Percentiles rank a stretch among this genome's conserved stretches.
These are phyloP conservation scores for Spathaspora girioi DNA, from an alignment of 805 yeast species.

Conservation along the genomic window DNA sequence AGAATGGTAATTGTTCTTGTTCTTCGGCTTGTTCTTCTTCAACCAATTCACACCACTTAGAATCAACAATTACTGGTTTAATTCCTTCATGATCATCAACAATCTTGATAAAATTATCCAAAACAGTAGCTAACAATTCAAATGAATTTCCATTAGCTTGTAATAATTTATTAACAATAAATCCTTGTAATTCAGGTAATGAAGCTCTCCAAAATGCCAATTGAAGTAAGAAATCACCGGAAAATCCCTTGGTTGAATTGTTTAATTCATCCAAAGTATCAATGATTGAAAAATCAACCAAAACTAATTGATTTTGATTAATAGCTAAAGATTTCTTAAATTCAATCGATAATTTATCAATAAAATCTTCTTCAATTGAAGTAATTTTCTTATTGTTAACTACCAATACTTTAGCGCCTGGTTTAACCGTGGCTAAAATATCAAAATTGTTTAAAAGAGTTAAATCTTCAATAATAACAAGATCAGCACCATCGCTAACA, in stretches of 20 bases:
- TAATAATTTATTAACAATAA: slow-evolving; percentile 71
- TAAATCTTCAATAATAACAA: slow-evolving; percentile 61
- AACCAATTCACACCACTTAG: slow-evolving; percentile 35
- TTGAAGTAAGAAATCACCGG: slow-evolving; percentile 70
- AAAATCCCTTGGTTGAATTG: slow-evolving; percentile 68
- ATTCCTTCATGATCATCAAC: slow-evolving; percentile 44
- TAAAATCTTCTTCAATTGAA: slow-evolving; percentile 41
- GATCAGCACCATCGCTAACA: slow-evolving; percentile 55
- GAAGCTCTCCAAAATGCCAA: slow-evolving; percentile 76
- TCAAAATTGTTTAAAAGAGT: slow-evolving; percentile 55
- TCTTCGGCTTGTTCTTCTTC: slow-evolving; percentile 29
- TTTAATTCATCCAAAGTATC: slow-evolving; percentile 54
- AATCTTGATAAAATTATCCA: slow-evolving; percentile 61
- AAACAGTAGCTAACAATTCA: slow-evolving; percentile 71
- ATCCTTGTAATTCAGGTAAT: slow-evolving; percentile 58
- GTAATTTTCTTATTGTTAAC: slow-evolving; percentile 27
- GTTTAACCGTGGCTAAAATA: slow-evolving; percentile 55
- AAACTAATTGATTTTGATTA: slow-evolving; percentile 49
- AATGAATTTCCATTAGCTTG: slow-evolving; percentile 80
- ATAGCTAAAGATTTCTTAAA: slow-evolving; percentile 51
- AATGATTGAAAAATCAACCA: slow-evolving; percentile 59
- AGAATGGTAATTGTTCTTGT: slow-evolving; percentile 39
- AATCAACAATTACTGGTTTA: slow-evolving; percentile 29
- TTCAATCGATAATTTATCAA: slow-evolving; percentile 49
- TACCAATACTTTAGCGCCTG: slow-evolving; percentile 54